Conservation (phyloP, 2,329 filamentous ascomycete genomes). For the Claviceps sp. region DNA sequence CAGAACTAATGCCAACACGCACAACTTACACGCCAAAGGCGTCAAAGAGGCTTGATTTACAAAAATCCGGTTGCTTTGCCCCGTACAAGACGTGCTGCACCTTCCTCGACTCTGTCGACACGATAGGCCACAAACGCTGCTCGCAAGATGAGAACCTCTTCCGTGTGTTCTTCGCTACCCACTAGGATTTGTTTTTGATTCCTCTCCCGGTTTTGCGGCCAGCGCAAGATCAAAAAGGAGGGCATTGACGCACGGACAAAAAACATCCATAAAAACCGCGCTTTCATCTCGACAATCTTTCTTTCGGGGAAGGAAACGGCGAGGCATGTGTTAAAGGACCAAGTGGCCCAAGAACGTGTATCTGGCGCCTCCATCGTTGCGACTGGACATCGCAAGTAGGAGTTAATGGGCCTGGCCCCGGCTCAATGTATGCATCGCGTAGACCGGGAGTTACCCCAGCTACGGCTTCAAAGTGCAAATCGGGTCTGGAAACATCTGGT, state of each 20-base stretch:
- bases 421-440: constrained; percentile 34
- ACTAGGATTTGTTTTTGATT: constrained; percentile 92
- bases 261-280: constrained; percentile 89
- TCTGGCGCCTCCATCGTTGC: constrained; percentile 34
- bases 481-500: constrained; percentile 9
- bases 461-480: constrained; percentile 27
- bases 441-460: constrained; percentile 10
- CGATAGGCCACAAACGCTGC: neutral
- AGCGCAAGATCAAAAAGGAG: constrained; percentile 33
- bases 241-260: constrained; percentile 73
- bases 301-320: constrained; percentile 24
- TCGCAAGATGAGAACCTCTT: constrained; percentile 35
- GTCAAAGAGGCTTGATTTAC: neutral
- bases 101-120: constrained; percentile 4
- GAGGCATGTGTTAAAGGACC: constrained; percentile 31
- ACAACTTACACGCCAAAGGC: neutral
- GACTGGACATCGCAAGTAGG: constrained; percentile 28
- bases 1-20: constrained; percentile 22
- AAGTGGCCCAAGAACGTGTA: constrained; percentile 15
- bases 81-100: neutral
- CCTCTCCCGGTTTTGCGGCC: constrained; percentile 43
- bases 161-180: constrained; percentile 72
- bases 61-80: neutral
- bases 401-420: constrained; percentile 45
- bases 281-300: constrained; percentile 36